Evolutionary conservation across 495 filamentous ascomycete species (phyloP).

Genomic region (Aspergillus baeticus): DNA sequence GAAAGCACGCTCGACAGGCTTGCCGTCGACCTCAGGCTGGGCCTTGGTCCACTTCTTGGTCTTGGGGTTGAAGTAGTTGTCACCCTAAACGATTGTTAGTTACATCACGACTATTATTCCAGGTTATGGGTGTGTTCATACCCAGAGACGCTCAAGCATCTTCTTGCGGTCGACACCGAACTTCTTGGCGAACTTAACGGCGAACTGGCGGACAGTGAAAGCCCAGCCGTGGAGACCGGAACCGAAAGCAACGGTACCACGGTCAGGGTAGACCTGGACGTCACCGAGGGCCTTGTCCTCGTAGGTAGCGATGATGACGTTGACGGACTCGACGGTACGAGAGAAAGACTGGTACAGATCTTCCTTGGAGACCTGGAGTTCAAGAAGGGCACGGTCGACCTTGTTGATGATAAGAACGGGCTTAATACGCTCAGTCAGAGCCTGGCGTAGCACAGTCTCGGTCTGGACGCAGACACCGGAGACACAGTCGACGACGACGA

Average conservation of each 20-base stretch:
- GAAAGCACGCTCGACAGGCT: constrained; percentile 95
- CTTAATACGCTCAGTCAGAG: constrained; percentile 99
- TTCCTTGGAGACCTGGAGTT: constrained; percentile 97
- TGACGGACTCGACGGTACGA: constrained; percentile 98
- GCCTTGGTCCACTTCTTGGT: constrained; percentile 99
- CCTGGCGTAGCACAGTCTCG: constrained; percentile 98
- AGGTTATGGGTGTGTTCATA: constrained; percentile 37
- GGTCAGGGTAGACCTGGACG: constrained; percentile 94
- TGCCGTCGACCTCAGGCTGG: constrained; percentile 68
- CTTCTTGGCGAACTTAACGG: constrained; percentile 96
- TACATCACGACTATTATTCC: not conserved
- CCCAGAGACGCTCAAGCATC: constrained; percentile 99
- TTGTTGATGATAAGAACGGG: constrained; percentile 99
- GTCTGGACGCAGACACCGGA: constrained; percentile 99
- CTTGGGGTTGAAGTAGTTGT: constrained; percentile 99
- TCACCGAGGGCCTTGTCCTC: constrained; percentile 96
- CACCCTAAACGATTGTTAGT: constrained; percentile 58
- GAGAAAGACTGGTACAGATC: constrained; percentile 99
- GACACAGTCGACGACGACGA: constrained; percentile 99
- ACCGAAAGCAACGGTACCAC: constrained; percentile 97
- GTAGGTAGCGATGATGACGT: constrained; percentile 99
- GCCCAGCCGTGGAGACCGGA: constrained; percentile 99
- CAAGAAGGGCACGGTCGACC: constrained; percentile 98
- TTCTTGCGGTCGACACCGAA: constrained; percentile 98
- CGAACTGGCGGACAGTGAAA: constrained; percentile 99